Base-by-base conservation (phyloP, 2,329 filamentous ascomycete species). In the Eutypa lata region DNA sequence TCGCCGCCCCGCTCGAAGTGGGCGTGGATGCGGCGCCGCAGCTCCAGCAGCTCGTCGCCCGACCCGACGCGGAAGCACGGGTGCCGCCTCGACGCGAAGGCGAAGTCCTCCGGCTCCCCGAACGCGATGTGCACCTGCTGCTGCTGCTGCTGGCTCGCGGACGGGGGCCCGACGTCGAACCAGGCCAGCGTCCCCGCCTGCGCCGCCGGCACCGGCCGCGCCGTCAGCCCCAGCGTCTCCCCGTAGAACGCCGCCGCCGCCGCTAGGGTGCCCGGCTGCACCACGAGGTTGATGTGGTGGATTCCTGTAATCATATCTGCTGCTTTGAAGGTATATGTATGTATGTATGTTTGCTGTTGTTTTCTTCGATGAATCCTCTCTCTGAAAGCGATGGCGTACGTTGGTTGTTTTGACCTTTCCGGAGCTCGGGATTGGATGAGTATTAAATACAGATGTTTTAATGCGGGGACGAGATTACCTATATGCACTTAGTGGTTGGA, bases 81-180 rank as follows among this genome's bases (percentile, higher is more conserved):
- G 59, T 87, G 83, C 2, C 80, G 73, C 2, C 69, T 68, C 1
- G 77, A 76, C 5, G 69, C 65, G 45, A 56, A 47, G 22, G 62
- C 58, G 52, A 70, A 70, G 48, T 69, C 65, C 7, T 52, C 51
- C 7, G 64, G 61, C 1, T 69, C 61, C 0, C 77, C 79, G 51
- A 75, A 71, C 0, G 77, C 77, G 48, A 85, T 67, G 61, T 85
- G 81, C 14, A 86, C 71, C 67, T 84, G 80, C 61, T 84, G 81
- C 2, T 76, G 26, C n/a, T n/a, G 26, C 26, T 31, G 26, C 6
- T 31, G 26, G 26, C n/a, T 31, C 6, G 26, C 10, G 26, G 26
- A 75, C 7, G 66, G 66, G 2, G 73, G 72, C 2, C 69, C 79
- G 51, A 86, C 79, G 61, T 86, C 79, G 70, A 86, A 84, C 82